A percentile compares a stretch with the other conserved stretches of the same genome.
Evolutionary conservation across 129 eudicot genomes (phyloP).

Genomic region (sunflower (Helianthus annuus)): DNA sequence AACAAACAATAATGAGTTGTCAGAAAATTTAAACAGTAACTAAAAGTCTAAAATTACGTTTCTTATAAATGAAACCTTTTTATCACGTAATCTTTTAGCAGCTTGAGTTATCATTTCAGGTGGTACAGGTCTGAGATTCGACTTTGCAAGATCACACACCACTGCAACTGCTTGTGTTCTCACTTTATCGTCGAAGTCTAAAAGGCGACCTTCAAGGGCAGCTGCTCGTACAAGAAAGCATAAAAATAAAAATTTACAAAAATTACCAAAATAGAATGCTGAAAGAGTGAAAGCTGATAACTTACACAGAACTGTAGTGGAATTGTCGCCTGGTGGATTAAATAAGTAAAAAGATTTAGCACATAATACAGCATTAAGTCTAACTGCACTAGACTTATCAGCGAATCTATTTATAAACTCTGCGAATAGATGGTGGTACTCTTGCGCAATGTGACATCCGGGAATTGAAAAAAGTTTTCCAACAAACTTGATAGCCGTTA

Average conservation of each 20-base stretch:
- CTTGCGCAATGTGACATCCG: constrained; percentile 52
- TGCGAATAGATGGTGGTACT: constrained; percentile 61
- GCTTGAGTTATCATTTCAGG: constrained; percentile 61
- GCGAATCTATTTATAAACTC: constrained; percentile 83
- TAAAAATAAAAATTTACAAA: not conserved
- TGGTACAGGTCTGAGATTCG: constrained; percentile 49
- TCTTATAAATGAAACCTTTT: constrained; percentile 58
- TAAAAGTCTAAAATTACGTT: not conserved
- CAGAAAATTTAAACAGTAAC: constrained; percentile 12
- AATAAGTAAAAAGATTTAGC: constrained; percentile 60
- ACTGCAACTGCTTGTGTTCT: constrained; percentile 74
- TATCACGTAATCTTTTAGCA: constrained; percentile 88
- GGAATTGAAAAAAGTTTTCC: constrained; percentile 68
- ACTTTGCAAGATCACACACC: constrained; percentile 77
- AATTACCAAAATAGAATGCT: constrained; percentile 8
- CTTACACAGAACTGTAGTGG: constrained; percentile 73
- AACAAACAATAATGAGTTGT: constrained; percentile 19
- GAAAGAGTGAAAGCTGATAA: constrained; percentile 12
- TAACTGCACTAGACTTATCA: constrained; percentile 83
- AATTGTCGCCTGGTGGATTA: constrained; percentile 57
- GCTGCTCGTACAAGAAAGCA: constrained; percentile 49
- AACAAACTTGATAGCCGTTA: constrained; percentile 76
- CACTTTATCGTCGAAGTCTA: constrained; percentile 93
- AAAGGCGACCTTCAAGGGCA: constrained; percentile 76
- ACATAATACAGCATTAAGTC: constrained; percentile 68